phyloP scores from a whole-genome alignment of 2,329 filamentous ascomycete species.

The Paraphoma sp. region DNA sequence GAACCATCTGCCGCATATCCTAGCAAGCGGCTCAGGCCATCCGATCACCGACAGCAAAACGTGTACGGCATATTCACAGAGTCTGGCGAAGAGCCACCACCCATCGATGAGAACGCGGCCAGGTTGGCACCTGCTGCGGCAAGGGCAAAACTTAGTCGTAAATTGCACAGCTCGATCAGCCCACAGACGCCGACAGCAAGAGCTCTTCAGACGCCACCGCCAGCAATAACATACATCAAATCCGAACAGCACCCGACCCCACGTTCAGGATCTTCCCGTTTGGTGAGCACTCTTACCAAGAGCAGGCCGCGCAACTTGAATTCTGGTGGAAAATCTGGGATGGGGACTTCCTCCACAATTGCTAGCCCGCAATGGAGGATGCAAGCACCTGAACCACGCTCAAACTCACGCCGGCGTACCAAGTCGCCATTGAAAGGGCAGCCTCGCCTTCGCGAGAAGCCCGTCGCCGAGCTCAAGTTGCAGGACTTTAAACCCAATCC shows the following conservation, averaged over 20 bases:
- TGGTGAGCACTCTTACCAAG: slow-evolving; percentile 6
- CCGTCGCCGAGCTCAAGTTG: slow-evolving; percentile 64
- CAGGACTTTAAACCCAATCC: slow-evolving; percentile 87
- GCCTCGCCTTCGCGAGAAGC: slow-evolving; percentile 58
- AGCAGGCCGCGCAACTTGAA: not conserved
- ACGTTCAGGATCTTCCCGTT: slow-evolving; percentile 13
- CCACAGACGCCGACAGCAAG: slow-evolving; percentile 20
- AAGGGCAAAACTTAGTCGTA: slow-evolving; percentile 34
- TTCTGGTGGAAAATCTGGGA: not conserved
- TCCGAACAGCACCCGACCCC: slow-evolving; percentile 18
- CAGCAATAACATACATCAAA: slow-evolving; percentile 18
- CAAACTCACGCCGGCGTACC: slow-evolving; percentile 10
- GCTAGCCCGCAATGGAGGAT: slow-evolving; percentile 30
- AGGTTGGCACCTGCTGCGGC: slow-evolving; percentile 28
- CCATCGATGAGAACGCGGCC: slow-evolving; percentile 17
- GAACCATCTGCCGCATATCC: slow-evolving; percentile 16
- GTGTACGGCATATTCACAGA: slow-evolving; percentile 31
- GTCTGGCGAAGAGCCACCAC: slow-evolving; percentile 31
- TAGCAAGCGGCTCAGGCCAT: slow-evolving; percentile 28
- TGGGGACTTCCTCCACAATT: slow-evolving; percentile 4
- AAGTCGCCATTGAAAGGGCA: slow-evolving; percentile 9
- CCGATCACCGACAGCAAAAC: slow-evolving; percentile 4
- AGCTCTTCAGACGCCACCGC: slow-evolving; percentile 11
- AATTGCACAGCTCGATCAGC: slow-evolving; percentile 17
- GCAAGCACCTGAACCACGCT: slow-evolving; percentile 18